Base-by-base conservation (phyloP, 2,329 filamentous ascomycete species). In the Cladophialophora exuberans region DNA sequence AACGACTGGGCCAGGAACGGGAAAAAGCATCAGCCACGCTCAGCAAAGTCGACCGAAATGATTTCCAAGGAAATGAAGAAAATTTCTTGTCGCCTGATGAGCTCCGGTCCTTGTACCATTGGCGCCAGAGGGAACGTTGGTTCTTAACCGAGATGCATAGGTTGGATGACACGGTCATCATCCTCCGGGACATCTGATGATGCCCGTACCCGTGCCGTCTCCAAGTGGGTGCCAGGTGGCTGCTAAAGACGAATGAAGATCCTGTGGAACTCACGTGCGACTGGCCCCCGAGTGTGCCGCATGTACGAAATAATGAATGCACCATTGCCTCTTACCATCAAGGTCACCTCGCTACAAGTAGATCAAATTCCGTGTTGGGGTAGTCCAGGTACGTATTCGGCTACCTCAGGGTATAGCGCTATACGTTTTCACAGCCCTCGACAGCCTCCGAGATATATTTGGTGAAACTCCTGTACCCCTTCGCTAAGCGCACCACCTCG, bases 11-110 rank as follows among this genome's bases (percentile, higher is more conserved):
- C 30, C 83, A 89, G 23, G 90, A 97, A 70, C 83, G 88, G 33
- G 81, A 83, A 45, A 84, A 84, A 61, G 83, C 90, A 54, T 82
- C 84, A 60, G 83, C 85, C 49, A 84, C 96, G 20, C 79, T 97
- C 25, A 83, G 86, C 23, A 89, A 96, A 69, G 87, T 90, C 1
- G 87, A 94, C 67, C 85, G 94, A 47, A 88, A 85, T 18, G 93
- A 97, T 69, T 89, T 97, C 22, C 85, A 88, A 65, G 90, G 89
- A 3, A 86, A 88, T 59, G 89, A 95, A 70, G 85, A 94, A 65
- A 85, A 90, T 57, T 88, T 88, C 66, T 82, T 97, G 63, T 86
- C 83, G 25, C 81, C 84, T 30, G 83, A 84, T 49, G 90, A 97
- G 67, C 83, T 90, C 68, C 76, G 86, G 59, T 82, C 82, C 31